Conservation (phyloP, 352 stramenopile genomes). For the Globisporangium heterothallicum region DNA sequence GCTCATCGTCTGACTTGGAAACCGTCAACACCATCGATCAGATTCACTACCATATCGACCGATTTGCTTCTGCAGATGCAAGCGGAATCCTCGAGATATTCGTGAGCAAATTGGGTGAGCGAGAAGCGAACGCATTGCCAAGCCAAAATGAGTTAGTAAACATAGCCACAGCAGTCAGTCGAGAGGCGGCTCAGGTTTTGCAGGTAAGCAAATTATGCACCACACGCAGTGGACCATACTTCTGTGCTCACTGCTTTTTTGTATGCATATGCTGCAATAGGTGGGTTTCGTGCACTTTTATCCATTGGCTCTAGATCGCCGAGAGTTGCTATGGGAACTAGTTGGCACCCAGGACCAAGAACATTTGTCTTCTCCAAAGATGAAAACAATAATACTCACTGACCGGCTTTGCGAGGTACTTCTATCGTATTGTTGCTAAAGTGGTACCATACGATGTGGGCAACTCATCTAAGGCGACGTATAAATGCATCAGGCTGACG, state of each 20-base stretch:
- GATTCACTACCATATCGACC: slow-evolving; percentile 5
- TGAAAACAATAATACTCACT: slow-evolving; percentile 18
- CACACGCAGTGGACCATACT: not conserved
- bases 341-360: not conserved
- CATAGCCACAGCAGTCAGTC: slow-evolving; percentile 15
- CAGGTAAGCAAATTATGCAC: slow-evolving; percentile 21
- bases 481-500: slow-evolving; percentile 10
- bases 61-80: slow-evolving; percentile 2
- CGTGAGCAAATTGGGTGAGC: not conserved
- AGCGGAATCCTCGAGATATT: slow-evolving; percentile 3
- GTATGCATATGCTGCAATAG: slow-evolving; percentile 12
- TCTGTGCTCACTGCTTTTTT: not conserved
- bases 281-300: slow-evolving; percentile 52
- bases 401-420: slow-evolving; percentile 25
- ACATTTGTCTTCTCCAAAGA: not conserved
- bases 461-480: not conserved
- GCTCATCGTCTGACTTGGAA: not conserved
- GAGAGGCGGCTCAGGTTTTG: slow-evolving; percentile 34
- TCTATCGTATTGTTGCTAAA: not conserved
- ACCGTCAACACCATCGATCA: not conserved
- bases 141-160: not conserved
- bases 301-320: slow-evolving; percentile 11
- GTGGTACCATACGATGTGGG: not conserved
- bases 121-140: not conserved
- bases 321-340: slow-evolving; percentile 20